These are phyloP conservation scores for Rhododendron williamsianum DNA, from an alignment of 148 eudicot genomes.

Conservation along the genomic window DNA sequence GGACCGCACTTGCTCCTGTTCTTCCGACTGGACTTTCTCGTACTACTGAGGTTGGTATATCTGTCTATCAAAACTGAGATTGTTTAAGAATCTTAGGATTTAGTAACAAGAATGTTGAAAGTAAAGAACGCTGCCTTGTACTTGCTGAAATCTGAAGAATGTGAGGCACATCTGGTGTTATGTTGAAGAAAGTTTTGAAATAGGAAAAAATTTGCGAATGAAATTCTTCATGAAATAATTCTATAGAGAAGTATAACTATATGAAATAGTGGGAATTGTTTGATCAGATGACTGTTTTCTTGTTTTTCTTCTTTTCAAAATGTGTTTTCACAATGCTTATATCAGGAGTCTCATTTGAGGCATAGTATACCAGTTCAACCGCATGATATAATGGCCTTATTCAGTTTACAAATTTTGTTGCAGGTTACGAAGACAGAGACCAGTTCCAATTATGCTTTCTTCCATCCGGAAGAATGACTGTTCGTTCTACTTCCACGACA, in stretches of 20 bases:
- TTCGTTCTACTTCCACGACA: neutral
- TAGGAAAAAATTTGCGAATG: neutral
- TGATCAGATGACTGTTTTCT: neutral
- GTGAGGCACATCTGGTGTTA: neutral
- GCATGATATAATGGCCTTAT: neutral
- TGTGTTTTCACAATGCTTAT: neutral
- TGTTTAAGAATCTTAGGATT: neutral
- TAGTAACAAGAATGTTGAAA: neutral
- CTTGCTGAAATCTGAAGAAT: neutral
- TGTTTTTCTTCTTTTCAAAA: neutral
- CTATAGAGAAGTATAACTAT: neutral
- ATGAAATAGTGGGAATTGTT: neutral
- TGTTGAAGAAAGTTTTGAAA: neutral
- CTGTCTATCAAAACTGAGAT: neutral
- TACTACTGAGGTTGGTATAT: conserved; percentile 54
- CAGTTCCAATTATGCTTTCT: conserved; percentile 69
- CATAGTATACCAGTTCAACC: neutral
- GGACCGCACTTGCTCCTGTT: conserved; percentile 71
- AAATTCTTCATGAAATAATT: neutral
- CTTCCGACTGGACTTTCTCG: conserved; percentile 66
- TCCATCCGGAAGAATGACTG: conserved; percentile 45
- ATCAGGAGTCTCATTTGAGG: neutral
- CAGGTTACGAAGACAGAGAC: conserved; percentile 78
- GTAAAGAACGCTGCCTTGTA: neutral
- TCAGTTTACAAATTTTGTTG: conserved; percentile 7